A percentile compares a stretch with the other conserved stretches of the same genome.
These are phyloP conservation scores for Lactarius sp. DNA, from an alignment of 768 basidiomycete species.

Conservation along the genomic window DNA sequence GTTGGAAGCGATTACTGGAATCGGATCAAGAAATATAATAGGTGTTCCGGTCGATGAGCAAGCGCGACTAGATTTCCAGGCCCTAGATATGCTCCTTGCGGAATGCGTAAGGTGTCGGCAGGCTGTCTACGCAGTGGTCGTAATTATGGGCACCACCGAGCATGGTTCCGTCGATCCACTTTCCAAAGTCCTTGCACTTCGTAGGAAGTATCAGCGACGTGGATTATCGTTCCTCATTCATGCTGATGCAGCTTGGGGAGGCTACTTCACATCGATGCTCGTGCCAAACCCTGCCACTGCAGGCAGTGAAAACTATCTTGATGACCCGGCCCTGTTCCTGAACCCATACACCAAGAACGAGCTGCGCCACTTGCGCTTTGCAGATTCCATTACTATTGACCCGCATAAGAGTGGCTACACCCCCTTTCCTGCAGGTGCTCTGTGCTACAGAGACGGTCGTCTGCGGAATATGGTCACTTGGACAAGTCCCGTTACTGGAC, in stretches of 20 bases:
- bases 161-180: constrained; percentile 43
- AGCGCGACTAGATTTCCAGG: constrained; percentile 35
- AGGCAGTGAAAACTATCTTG: not conserved
- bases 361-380: constrained; percentile 28
- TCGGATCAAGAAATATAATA: constrained; percentile 39
- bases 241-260: constrained; percentile 46
- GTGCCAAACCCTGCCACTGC: constrained; percentile 16
- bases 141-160: constrained; percentile 42
- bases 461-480: constrained; percentile 38
- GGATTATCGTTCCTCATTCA: constrained; percentile 41
- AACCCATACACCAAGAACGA: constrained; percentile 31
- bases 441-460: constrained; percentile 39
- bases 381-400: constrained; percentile 40
- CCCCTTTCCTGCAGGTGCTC: constrained; percentile 41
- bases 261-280: constrained; percentile 39
- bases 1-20: constrained; percentile 38
- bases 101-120: constrained; percentile 32
- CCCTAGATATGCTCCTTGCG: constrained; percentile 30
- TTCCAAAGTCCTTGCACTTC: constrained; percentile 34
- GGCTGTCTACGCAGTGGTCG: constrained; percentile 41
- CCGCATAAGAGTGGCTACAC: constrained; percentile 44
- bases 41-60: constrained; percentile 34
- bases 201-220: constrained; percentile 31
- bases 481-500: constrained; percentile 34
- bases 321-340: constrained; percentile 32